Evolutionary conservation across 768 basidiomycete species (phyloP).

Genomic region (Imleria badia): DNA sequence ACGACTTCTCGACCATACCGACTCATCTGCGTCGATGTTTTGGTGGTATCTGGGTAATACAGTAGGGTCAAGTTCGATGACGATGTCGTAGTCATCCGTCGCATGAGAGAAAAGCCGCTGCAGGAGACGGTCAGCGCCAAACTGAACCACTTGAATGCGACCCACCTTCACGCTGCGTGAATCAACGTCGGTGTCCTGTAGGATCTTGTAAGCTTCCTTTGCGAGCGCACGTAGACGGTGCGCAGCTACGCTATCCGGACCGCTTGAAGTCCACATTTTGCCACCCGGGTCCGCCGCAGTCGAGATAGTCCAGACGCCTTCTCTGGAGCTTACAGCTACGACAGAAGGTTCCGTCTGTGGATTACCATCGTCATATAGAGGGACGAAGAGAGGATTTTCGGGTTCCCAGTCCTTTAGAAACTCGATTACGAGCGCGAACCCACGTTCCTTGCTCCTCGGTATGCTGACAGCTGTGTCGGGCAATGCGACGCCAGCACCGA

Average conservation of each 20-base stretch:
- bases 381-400: slow-evolving; percentile 71
- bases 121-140: background rate
- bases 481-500: slow-evolving; percentile 42
- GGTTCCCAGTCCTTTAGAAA: slow-evolving; percentile 85
- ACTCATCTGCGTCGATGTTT: slow-evolving; percentile 53
- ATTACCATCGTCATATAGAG: slow-evolving; percentile 52
- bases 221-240: slow-evolving; percentile 73
- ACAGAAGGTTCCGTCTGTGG: slow-evolving; percentile 8
- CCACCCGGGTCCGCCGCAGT: slow-evolving; percentile 80
- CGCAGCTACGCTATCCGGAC: slow-evolving; percentile 72
- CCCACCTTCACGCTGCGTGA: slow-evolving; percentile 60
- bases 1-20: slow-evolving; percentile 43
- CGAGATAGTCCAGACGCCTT: slow-evolving; percentile 70
- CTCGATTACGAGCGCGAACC: slow-evolving; percentile 71
- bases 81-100: slow-evolving; percentile 78
- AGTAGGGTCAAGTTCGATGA: slow-evolving; percentile 69
- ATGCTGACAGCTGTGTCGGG: slow-evolving; percentile 42
- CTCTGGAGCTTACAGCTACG: slow-evolving; percentile 33
- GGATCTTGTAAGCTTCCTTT: slow-evolving; percentile 62
- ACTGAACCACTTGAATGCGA: background rate
- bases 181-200: slow-evolving; percentile 53
- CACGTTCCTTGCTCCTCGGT: slow-evolving; percentile 77
- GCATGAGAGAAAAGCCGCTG: slow-evolving; percentile 89
- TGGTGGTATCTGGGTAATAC: slow-evolving; percentile 75
- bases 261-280: slow-evolving; percentile 67